phyloP scores from a whole-genome alignment of 176 grass and related monocot genomes.

The Carex littledalei region DNA sequence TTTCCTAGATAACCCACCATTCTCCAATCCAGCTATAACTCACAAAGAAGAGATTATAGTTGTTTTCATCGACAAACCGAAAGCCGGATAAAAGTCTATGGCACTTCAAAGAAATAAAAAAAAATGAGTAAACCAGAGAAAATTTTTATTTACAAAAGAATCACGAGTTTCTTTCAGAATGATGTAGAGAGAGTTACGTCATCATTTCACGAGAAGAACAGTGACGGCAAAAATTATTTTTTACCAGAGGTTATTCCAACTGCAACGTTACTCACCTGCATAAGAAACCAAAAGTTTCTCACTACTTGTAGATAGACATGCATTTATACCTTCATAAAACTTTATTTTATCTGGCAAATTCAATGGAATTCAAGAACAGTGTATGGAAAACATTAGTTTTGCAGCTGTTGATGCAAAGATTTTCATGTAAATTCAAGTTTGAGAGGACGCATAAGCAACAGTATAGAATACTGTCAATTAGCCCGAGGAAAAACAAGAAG shows the following conservation, averaged over 20 bases:
- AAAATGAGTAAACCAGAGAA: background rate
- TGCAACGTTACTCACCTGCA: slow-evolving; percentile 69
- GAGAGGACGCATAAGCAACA: background rate
- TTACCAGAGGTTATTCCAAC: slow-evolving; percentile 51
- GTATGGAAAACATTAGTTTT: background rate
- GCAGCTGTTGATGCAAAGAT: background rate
- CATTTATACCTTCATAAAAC: background rate
- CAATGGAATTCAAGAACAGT: background rate
- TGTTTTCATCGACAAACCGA: background rate
- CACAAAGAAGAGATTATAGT: slow-evolving; percentile 22
- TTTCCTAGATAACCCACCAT: background rate
- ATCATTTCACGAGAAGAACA: background rate
- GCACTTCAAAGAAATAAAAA: background rate
- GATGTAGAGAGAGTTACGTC: background rate
- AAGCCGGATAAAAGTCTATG: background rate
- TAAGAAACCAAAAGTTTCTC: slow-evolving; percentile 6
- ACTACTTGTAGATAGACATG: background rate
- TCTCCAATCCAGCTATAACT: slow-evolving; percentile 26
- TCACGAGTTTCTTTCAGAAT: background rate
- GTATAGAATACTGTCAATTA: background rate
- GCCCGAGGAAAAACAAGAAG: background rate
- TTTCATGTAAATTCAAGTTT: background rate
- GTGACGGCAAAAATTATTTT: slow-evolving; percentile 25
- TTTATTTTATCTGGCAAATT: background rate
- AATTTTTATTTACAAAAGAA: slow-evolving; percentile 18